Percentiles rank a stretch among this genome's conserved stretches.
These are phyloP conservation scores for Chrysophaeum taylorii DNA, from an alignment of 352 stramenopile species.

Conservation along the genomic window DNA sequence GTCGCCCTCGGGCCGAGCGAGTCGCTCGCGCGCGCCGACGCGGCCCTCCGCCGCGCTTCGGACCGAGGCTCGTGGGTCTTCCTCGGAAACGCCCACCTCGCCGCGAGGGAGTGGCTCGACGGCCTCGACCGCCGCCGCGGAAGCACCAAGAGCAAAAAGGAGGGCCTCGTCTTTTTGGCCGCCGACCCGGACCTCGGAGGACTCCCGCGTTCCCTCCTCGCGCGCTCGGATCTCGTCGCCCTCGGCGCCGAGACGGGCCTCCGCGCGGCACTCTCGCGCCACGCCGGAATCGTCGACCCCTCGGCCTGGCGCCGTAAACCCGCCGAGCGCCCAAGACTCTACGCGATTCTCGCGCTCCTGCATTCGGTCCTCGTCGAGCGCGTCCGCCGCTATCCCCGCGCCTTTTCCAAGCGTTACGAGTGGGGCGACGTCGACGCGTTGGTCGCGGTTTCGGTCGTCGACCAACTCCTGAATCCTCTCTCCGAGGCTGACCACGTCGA, in stretches of 20 bases:
- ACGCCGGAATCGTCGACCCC: slow-evolving; percentile 79
- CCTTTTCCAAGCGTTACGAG: slow-evolving; percentile 96
- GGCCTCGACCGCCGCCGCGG: too few relatives aligned
- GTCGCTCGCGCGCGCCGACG: slow-evolving; percentile 86
- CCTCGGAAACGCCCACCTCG: slow-evolving; percentile 98
- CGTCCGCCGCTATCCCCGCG: slow-evolving; percentile 89
- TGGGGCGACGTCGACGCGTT: slow-evolving; percentile 96
- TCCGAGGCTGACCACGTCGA: slow-evolving; percentile 72
- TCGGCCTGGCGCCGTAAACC: slow-evolving; percentile 67
- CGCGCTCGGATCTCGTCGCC: slow-evolving; percentile 90
- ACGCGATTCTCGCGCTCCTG: slow-evolving; percentile 92
- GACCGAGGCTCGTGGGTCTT: slow-evolving; percentile 94
- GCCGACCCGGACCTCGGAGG: slow-evolving; percentile 77
- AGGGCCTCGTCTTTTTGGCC: slow-evolving; percentile 78
- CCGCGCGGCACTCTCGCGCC: slow-evolving; percentile 88
- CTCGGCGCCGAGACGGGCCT: slow-evolving; percentile 94
- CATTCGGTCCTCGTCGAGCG: slow-evolving; percentile 96
- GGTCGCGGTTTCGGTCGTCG: slow-evolving; percentile 92
- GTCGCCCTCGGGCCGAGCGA: slow-evolving; percentile 97
- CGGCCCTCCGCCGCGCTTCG: slow-evolving; percentile 78
- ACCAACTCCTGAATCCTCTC: slow-evolving; percentile 80
- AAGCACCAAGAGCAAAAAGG: slow-evolving; percentile 26
- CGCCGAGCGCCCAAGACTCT: slow-evolving; percentile 72
- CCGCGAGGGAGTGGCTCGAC: slow-evolving; percentile 86
- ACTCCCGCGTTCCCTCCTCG: slow-evolving; percentile 87